Evolutionary conservation across 768 basidiomycete genomes (phyloP), one percentile per base, ranked within the genome.

Genomic region (Leccinum truebloodii): DNA sequence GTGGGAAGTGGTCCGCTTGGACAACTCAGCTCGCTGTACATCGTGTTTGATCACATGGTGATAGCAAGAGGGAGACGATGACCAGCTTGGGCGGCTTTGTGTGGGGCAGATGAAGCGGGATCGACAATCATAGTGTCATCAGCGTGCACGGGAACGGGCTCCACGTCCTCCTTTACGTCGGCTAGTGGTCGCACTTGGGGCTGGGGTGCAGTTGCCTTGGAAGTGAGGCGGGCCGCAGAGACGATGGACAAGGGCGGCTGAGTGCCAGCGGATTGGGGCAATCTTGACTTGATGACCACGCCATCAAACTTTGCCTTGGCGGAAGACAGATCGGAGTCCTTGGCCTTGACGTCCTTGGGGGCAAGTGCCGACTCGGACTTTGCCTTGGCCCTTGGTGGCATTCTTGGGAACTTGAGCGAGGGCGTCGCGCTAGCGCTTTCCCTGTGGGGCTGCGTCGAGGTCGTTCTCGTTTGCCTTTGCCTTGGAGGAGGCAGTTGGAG

Each of bases 361-460:
- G 62, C 69, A 39, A 81, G 82, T 49, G 69, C 59, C 50, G 63
- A 67, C 61, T 78, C 24, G 24, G 24, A 26, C 24, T 26, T 26
- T 26, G 24, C 24, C 24, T 78, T 63, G 80, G 24, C 24, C 65
- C 61, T 71, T 75, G 59, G 65, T 69, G 37, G 73, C 80, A 66
- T 83, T 85, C 67, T 86, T 85, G 3, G 78, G 77, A 49, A 92
- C 87, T 69, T 93, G 92, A 18, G 83, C 83, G 46, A 93, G 78
- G 0, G 86, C 89, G 54, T 87, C 86, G 20, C 91, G 87, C 72
- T 92, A 92, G 58, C 89, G 83, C 71, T 90, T 90, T 37, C 81
- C 84, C 51, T 81, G 81, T 3, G 78, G 76, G 20, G 78, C 73
- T 14, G 76, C 75, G 48, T 87, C 84, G n/a, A 72, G 66, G 63